Conservation (phyloP, 139 green algal genomes). For the Raphidocelis subcapitata region DNA sequence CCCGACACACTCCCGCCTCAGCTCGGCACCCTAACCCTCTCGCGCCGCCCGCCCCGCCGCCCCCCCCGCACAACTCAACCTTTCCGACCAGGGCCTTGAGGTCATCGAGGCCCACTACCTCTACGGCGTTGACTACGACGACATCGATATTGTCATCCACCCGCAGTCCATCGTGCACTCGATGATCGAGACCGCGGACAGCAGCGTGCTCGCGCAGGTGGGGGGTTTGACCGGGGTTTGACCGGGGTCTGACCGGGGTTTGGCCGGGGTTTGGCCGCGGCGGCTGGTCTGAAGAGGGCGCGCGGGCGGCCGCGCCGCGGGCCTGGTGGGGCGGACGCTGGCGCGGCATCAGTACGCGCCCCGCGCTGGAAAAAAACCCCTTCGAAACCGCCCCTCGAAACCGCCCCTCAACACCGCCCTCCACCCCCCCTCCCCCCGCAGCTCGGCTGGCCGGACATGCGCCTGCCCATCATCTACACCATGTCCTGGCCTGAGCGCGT, state of each 20-base stretch:
- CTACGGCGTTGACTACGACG: constrained; percentile 94
- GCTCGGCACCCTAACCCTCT: not conserved
- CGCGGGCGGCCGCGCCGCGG: too few relatives aligned
- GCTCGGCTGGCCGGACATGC: constrained; percentile 99
- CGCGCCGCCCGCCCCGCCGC: not conserved
- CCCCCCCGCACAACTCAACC: not conserved
- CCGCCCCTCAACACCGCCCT: not conserved
- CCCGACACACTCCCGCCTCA: not conserved
- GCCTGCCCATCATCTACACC: constrained; percentile 98
- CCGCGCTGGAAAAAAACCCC: too few relatives aligned
- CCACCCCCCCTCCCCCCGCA: constrained; percentile 28
- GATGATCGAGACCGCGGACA: constrained; percentile 98
- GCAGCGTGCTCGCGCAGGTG: constrained; percentile 92
- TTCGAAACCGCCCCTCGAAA: too few relatives aligned
- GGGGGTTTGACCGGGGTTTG: not conserved
- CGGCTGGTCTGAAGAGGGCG: too few relatives aligned
- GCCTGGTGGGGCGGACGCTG: too few relatives aligned
- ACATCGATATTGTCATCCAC: constrained; percentile 99
- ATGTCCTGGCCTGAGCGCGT: constrained; percentile 96
- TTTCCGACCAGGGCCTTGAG: constrained; percentile 70
- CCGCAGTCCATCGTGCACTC: constrained; percentile 99
- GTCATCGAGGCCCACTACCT: constrained; percentile 99
- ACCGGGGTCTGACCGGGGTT: not conserved
- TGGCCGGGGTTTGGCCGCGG: too few relatives aligned
- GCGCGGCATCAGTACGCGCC: too few relatives aligned